Evolutionary conservation across 73 alveolate species (phyloP), one percentile per base, ranked within the genome.

Genomic region (Paramecium sexaurelia): DNA sequence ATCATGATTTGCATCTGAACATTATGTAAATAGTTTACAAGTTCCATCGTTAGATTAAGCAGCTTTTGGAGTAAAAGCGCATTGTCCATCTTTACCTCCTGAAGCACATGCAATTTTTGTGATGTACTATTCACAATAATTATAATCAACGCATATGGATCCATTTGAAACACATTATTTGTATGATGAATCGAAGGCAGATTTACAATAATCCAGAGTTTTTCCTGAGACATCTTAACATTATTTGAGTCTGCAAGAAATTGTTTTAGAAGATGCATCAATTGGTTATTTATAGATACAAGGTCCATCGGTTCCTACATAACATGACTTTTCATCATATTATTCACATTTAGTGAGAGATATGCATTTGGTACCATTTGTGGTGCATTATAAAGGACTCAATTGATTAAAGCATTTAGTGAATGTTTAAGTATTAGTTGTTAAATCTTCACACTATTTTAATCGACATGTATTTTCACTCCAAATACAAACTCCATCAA

Each of bases 1-100:
- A 37, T 73, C 87, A 73, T 66, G 32, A 36, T 73, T 73, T 1
- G 87, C 87, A 73, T 73, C 87, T 10, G 87, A 73, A 36, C 87
- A 73, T 73, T 73, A 20, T 10, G 87, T 35, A 10, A 73, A 32
- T 3, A 27, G 36, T 37, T 73, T 73, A 73, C 87, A 73, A 37
- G 26, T 32, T 32, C 87, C 87, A 51, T 51, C 67, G 17, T 51
- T 51, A 51, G 67, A 51, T 20, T 51, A 51, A 6, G 67, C 15
- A 5, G 87, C 27, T 7, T 9, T 37, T 1, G 87, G 87, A 4
- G 32, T 27, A 37, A 73, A 73, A 32, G 87, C 87, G 35, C 87
- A 73, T 73, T 73, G 19, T 35, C 87, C 87, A 73, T 73, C 87
- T 6, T 19, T 35, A 1, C 87, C 87, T 73, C 87, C 87, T 13